Evolutionary conservation across 208 protist species (phyloP), one percentile per base, ranked within the genome.

Genomic region (Trypanosoma melophagium): DNA sequence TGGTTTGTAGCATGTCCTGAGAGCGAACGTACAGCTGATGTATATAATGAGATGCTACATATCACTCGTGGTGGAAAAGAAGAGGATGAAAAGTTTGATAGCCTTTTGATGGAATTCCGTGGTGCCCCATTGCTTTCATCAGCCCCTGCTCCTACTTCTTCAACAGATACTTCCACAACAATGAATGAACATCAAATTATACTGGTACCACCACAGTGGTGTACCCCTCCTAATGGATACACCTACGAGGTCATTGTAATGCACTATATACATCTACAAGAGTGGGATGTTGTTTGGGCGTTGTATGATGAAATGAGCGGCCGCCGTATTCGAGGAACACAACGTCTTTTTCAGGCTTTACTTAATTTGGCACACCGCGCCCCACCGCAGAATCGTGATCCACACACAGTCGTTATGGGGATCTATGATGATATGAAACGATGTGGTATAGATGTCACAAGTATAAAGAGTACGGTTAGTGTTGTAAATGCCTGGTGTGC

Each of bases 11-110:
- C 62, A 50, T 91, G 84, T 65, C 82, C 84, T 4, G 45, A 63
- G 25, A 41, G 51, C 12, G 51, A 76, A 3, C 84, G 86, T 25
- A 78, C 35, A 14, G 76, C 79, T 13, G 79, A 84, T 54, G 57
- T 95, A 19, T 95, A 83, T 70, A 95, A 95, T 62, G 86, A 86
- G 53, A 69, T 91, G 55, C 74, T 95, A 35, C 90, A 87, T 50
- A 69, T 93, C 5, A 73, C 90, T 13, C 86, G 89, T 21, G 67
- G 70, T 53, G 78, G 72, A 1, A 38, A 55, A 49, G 45, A 66
- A 9, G 79, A 89, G 51, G 66, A 76, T 38, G 50, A 49, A 2
- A 66, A 78, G 17, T 95, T 90, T 68, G 64, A 92, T 35, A 44
- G 42, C 14, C 17, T 85, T 16, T 76, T 95, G 1, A 49, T 73